phyloP scores from a whole-genome alignment of 2,329 filamentous ascomycete genomes.

The Botrytis medusae region DNA sequence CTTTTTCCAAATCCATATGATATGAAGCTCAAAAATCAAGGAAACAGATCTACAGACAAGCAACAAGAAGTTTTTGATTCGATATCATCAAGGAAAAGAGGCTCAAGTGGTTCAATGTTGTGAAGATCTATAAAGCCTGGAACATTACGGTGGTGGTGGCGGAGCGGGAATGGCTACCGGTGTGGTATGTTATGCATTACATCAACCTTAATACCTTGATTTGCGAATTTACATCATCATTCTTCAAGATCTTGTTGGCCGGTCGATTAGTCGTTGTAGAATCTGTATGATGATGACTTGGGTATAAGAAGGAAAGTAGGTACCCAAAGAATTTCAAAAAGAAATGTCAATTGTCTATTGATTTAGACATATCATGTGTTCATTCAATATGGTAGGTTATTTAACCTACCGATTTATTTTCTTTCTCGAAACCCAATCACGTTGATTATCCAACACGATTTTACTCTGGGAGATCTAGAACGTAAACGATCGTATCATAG shows the following conservation, averaged over 20 bases:
- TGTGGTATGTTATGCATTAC: background rate
- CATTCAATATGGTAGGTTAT: background rate
- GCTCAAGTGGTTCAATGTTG: background rate
- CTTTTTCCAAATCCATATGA: background rate
- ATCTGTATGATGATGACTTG: background rate
- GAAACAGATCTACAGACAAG: background rate
- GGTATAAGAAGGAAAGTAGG: background rate
- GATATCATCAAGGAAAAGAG: background rate
- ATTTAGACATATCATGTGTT: background rate
- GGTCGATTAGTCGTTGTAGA: background rate
- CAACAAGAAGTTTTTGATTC: background rate
- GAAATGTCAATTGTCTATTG: background rate
- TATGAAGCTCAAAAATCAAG: background rate
- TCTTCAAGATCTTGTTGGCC: background rate
- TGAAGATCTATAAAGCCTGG: background rate
- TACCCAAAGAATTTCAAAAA: background rate
- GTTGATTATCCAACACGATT: background rate
- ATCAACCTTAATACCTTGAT: background rate
- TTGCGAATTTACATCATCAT: background rate
- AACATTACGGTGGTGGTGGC: conserved; percentile 3
- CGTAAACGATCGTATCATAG: background rate
- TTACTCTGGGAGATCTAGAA: background rate
- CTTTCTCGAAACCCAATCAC: background rate
- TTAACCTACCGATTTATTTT: background rate
- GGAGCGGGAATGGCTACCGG: background rate